Conservation (phyloP, 108 stramenopile genomes). For the Nitzschia sp. region DNA sequence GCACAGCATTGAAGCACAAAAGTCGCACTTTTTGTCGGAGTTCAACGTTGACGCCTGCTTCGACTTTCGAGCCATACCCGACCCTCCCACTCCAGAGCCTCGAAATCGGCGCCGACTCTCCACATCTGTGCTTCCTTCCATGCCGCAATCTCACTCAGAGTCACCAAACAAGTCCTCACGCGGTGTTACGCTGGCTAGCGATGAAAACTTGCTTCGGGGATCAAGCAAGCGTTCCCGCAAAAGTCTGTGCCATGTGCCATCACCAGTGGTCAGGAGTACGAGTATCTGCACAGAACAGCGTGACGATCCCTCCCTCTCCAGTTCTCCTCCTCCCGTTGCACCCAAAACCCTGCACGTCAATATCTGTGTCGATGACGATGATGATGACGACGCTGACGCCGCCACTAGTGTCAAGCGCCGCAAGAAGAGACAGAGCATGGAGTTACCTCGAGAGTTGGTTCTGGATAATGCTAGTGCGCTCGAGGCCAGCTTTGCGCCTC, state of each 20-base stretch:
- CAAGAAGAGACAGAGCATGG: conserved; percentile 42
- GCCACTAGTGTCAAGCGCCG: conserved; percentile 9
- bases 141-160: not conserved
- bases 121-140: conserved; percentile 9
- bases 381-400: not conserved
- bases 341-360: conserved; percentile 3
- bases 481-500: not conserved
- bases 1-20: not conserved
- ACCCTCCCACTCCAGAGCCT: conserved; percentile 37
- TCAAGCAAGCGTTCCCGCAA: conserved; percentile 12
- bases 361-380: conserved; percentile 18
- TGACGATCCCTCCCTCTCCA: not conserved
- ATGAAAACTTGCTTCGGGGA: not conserved
- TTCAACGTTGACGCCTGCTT: conserved; percentile 35
- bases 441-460: conserved; percentile 25
- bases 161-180: conserved; percentile 12
- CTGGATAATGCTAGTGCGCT: not conserved
- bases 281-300: conserved; percentile 1
- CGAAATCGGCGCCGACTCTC: conserved; percentile 37
- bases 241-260: conserved; percentile 31
- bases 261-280: conserved; percentile 4
- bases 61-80: conserved; percentile 38
- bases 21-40: conserved; percentile 34
- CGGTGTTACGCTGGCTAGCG: not conserved
- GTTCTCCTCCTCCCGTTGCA: not conserved